A percentile compares a stretch with the other conserved stretches of the same genome.
These are phyloP conservation scores for Exophiala phaeomuriformis DNA, from an alignment of 2,329 filamentous ascomycete species.

Conservation along the genomic window DNA sequence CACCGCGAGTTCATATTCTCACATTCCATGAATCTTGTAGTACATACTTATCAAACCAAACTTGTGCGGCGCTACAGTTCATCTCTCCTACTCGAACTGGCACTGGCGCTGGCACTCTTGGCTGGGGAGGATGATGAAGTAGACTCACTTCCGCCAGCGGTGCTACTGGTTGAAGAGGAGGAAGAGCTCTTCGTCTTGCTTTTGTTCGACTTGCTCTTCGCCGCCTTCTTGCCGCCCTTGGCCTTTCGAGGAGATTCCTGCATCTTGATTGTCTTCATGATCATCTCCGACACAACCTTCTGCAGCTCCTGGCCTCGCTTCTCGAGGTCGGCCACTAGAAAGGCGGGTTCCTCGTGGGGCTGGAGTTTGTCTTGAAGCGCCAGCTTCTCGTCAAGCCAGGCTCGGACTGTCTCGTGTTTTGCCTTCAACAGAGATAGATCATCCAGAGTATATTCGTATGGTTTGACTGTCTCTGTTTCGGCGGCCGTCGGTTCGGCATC, in stretches of 20 bases:
- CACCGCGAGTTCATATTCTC: too few relatives aligned
- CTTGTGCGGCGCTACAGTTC: not conserved
- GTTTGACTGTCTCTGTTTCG: slow-evolving; percentile 33
- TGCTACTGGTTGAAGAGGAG: not conserved
- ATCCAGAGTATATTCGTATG: slow-evolving; percentile 59
- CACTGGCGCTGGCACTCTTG: not conserved
- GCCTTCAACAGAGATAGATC: slow-evolving; percentile 63
- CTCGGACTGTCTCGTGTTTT: slow-evolving; percentile 53
- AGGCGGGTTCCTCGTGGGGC: slow-evolving; percentile 63
- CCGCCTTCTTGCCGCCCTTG: slow-evolving; percentile 27
- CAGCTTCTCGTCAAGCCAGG: slow-evolving; percentile 70
- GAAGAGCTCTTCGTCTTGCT: slow-evolving; percentile 18
- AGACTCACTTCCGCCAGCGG: not conserved
- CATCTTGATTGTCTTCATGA: slow-evolving; percentile 61
- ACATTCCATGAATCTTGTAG: too few relatives aligned
- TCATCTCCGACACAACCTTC: slow-evolving; percentile 61
- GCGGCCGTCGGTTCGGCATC: slow-evolving; percentile 27
- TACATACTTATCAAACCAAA: too few relatives aligned
- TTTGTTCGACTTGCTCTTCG: slow-evolving; percentile 30
- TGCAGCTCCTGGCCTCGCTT: slow-evolving; percentile 63
- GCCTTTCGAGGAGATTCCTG: slow-evolving; percentile 31
- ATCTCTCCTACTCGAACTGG: not conserved
- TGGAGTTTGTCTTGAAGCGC: slow-evolving; percentile 63
- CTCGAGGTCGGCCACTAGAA: slow-evolving; percentile 65
- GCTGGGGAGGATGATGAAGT: slow-evolving; percentile 1